Evolutionary conservation across 768 basidiomycete genomes (phyloP), one percentile per base, ranked within the genome.

Genomic region (Lactarius psammicola): DNA sequence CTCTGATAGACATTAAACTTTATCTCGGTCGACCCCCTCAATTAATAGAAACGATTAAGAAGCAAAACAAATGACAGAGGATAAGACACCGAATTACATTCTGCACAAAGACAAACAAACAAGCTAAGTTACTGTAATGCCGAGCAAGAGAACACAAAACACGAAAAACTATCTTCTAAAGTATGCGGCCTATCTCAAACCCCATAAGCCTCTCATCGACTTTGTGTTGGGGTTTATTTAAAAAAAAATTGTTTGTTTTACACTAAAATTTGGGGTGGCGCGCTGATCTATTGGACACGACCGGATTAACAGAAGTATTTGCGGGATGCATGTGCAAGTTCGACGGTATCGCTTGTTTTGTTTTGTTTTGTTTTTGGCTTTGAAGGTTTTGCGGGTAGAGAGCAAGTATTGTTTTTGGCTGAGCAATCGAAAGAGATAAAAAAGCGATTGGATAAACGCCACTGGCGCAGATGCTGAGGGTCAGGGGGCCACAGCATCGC

Each of bases 291-390:
- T n/a, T 46, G 11, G 46, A 51, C 49, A 51, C 49, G 26, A 26
- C 15, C 6, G 13, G 23, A 15, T 51, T 15, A n/a, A n/a, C n/a
- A n/a, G n/a, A n/a, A n/a, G n/a, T n/a, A 15, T 28, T 26, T 18
- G 11, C 10, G 1, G 44, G 20, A n/a, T 55, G 42, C n/a, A 28
- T 4, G 4, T 18, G n/a, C 4, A 34, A 10, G 7, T 20, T 26
- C 49, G 15, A 17, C 38, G 55, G 62, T 63, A 57, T 63, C 56
- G 62, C 56, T 28, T 56, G 5, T 31, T 30, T n/a, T n/a, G n/a
- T n/a, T n/a, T 38, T 30, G 13, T 1, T 8, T 26, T n/a, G n/a
- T n/a, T n/a, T n/a, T n/a, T n/a, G n/a, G n/a, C n/a, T n/a, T n/a
- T n/a, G n/a, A n/a, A n/a, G n/a, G n/a, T n/a, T n/a, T n/a, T n/a